Conservation (phyloP, 2,329 filamentous ascomycete species). For the Thelonectria discophora region DNA sequence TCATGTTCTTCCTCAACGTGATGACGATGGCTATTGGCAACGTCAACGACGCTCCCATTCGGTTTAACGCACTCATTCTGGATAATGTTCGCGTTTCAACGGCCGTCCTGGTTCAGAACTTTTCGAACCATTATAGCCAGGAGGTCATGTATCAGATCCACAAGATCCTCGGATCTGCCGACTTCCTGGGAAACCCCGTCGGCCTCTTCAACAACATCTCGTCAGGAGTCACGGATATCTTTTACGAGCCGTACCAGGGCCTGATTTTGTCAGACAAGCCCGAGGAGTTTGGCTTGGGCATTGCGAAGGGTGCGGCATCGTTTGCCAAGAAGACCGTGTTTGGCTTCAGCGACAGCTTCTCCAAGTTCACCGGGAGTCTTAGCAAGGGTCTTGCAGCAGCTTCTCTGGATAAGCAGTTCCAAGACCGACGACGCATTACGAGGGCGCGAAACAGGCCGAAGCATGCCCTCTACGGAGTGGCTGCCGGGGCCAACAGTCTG, state of each 20-base stretch:
- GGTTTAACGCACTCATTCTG: slow-evolving; percentile 90
- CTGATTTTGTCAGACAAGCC: slow-evolving; percentile 95
- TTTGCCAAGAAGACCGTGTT: slow-evolving; percentile 99
- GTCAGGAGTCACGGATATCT: slow-evolving; percentile 96
- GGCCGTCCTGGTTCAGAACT: slow-evolving; percentile 81
- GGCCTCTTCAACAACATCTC: slow-evolving; percentile 98
- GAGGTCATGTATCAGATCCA: slow-evolving; percentile 96
- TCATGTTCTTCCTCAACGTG: slow-evolving; percentile 99
- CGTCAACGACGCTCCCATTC: slow-evolving; percentile 95
- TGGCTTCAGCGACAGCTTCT: slow-evolving; percentile 95
- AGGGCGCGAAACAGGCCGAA: slow-evolving; percentile 93
- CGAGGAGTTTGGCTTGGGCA: slow-evolving; percentile 92
- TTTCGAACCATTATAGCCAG: slow-evolving; percentile 95
- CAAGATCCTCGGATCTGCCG: slow-evolving; percentile 94
- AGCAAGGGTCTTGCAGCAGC: slow-evolving; percentile 96
- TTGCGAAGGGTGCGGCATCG: slow-evolving; percentile 94
- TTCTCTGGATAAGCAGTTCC: slow-evolving; percentile 98
- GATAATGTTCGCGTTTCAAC: slow-evolving; percentile 95
- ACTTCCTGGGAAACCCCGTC: slow-evolving; percentile 97
- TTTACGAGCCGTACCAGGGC: slow-evolving; percentile 98
- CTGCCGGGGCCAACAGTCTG: slow-evolving; percentile 93
- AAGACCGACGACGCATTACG: slow-evolving; percentile 93
- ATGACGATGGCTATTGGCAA: slow-evolving; percentile 99
- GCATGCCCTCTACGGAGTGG: slow-evolving; percentile 95
- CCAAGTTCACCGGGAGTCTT: slow-evolving; percentile 96